Conservation (phyloP, 805 yeast species). For the Vanderwaltozyma verrucispora region DNA sequence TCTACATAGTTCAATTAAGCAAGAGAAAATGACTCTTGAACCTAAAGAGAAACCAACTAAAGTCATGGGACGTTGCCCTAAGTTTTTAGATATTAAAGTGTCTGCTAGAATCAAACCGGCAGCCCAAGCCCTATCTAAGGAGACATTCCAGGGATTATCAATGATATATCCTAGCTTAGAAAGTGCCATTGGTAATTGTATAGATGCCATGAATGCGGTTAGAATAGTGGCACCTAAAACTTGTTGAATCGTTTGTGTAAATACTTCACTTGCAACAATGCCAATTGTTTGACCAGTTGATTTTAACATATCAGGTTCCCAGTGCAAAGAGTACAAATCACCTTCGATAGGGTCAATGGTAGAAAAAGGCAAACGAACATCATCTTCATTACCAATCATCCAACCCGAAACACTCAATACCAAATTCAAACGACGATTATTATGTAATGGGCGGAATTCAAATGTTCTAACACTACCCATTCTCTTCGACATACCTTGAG, state of each 20-base stretch:
- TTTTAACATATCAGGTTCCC: slow-evolving; percentile 98
- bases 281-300: slow-evolving; percentile 95
- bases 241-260: slow-evolving; percentile 90
- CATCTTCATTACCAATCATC: slow-evolving; percentile 95
- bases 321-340: slow-evolving; percentile 76
- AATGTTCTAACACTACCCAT: slow-evolving; percentile 90
- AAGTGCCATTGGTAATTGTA: slow-evolving; percentile 85
- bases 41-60: slow-evolving; percentile 91
- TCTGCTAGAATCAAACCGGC: slow-evolving; percentile 91
- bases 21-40: slow-evolving; percentile 83
- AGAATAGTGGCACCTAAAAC: slow-evolving; percentile 85
- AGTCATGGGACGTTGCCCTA: slow-evolving; percentile 89
- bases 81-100: slow-evolving; percentile 71
- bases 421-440: slow-evolving; percentile 77
- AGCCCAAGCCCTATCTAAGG: slow-evolving; percentile 93
- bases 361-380: slow-evolving; percentile 89
- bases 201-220: slow-evolving; percentile 83
- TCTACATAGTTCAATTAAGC: slow-evolving; percentile 75
- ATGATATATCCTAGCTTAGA: slow-evolving; percentile 80
- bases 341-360: slow-evolving; percentile 98
- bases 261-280: slow-evolving; percentile 86
- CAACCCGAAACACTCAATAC: slow-evolving; percentile 91
- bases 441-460: slow-evolving; percentile 87
- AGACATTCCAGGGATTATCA: slow-evolving; percentile 98
- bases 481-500: slow-evolving; percentile 72